Conservation (phyloP, 192 early-diverging fungal genomes). For the Allomyces macrogynus region DNA sequence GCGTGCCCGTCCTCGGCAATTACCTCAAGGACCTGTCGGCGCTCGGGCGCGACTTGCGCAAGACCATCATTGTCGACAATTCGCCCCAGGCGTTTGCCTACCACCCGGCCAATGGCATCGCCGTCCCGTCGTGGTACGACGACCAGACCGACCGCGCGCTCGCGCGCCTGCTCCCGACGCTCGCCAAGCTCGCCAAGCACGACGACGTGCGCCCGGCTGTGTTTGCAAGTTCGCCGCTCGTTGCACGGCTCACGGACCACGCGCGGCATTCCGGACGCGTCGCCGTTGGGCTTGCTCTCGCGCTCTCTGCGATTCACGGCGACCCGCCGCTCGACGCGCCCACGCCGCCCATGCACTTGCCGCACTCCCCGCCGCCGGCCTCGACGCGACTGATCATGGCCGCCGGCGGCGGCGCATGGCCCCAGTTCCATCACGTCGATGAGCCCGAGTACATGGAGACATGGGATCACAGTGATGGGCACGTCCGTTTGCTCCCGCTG, state of each 20-base stretch:
- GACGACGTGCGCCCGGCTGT: neutral
- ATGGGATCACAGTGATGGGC: too few species aligned
- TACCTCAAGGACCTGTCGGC: slow-evolving; percentile 51
- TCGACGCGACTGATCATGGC: too few species aligned
- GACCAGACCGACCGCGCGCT: slow-evolving; percentile 46
- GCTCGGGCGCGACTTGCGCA: slow-evolving; percentile 40
- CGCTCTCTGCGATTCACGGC: neutral
- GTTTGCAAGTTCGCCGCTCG: neutral
- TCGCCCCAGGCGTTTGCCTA: slow-evolving; percentile 54
- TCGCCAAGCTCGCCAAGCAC: neutral
- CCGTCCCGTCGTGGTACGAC: slow-evolving; percentile 53
- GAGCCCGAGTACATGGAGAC: too few species aligned
- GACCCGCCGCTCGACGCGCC: neutral
- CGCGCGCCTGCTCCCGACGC: neutral
- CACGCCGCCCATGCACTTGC: neutral
- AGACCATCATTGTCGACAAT: slow-evolving; percentile 48
- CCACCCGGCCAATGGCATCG: slow-evolving; percentile 49
- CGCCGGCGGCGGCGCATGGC: too few species aligned
- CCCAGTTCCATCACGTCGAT: too few species aligned
- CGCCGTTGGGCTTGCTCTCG: neutral
- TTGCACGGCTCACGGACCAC: neutral
- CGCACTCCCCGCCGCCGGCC: too few species aligned
- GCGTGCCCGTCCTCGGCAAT: slow-evolving; percentile 39
- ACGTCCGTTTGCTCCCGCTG: too few species aligned
- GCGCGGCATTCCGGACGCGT: neutral